These are phyloP conservation scores for Capsella bursapastoris DNA, from an alignment of 345 rosid species.

Conservation along the genomic window DNA sequence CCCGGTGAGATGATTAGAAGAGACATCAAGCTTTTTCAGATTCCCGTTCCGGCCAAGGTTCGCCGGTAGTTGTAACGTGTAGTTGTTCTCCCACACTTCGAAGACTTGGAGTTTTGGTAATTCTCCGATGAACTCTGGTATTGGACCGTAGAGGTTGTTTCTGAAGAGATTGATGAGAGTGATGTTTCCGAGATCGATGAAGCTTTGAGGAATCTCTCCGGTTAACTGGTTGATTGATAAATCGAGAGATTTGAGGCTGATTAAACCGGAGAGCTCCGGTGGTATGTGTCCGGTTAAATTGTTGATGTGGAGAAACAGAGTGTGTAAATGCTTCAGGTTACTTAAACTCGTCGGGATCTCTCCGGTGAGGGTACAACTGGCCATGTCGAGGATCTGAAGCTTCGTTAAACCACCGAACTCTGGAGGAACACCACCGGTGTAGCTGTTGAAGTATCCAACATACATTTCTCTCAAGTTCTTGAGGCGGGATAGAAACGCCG, in stretches of 20 bases:
- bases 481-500: slow-evolving; percentile 62
- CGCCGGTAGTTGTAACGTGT: slow-evolving; percentile 65
- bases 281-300: slow-evolving; percentile 75
- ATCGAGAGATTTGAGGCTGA: slow-evolving; percentile 74
- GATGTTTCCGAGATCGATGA: slow-evolving; percentile 51
- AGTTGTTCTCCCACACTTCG: slow-evolving; percentile 79
- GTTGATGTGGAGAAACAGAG: slow-evolving; percentile 80
- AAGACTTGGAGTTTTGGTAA: slow-evolving; percentile 68
- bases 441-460: slow-evolving; percentile 66
- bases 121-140: slow-evolving; percentile 74
- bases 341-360: slow-evolving; percentile 70
- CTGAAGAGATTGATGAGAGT: slow-evolving; percentile 67
- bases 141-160: slow-evolving; percentile 65
- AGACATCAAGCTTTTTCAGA: slow-evolving; percentile 63
- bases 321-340: slow-evolving; percentile 56
- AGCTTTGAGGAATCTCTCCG: slow-evolving; percentile 78
- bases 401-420: slow-evolving; percentile 67
- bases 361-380: slow-evolving; percentile 67
- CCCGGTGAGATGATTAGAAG: slow-evolving; percentile 76
- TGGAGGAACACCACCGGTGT: slow-evolving; percentile 69
- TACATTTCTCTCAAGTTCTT: slow-evolving; percentile 61
- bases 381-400: slow-evolving; percentile 74
- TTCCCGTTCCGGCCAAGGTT: slow-evolving; percentile 74
- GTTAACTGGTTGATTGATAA: slow-evolving; percentile 64
- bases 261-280: slow-evolving; percentile 64